Evolutionary conservation across 2,329 filamentous ascomycete species (phyloP), one percentile per base, ranked within the genome.

Genomic region (Ophiosphaerella narmari): DNA sequence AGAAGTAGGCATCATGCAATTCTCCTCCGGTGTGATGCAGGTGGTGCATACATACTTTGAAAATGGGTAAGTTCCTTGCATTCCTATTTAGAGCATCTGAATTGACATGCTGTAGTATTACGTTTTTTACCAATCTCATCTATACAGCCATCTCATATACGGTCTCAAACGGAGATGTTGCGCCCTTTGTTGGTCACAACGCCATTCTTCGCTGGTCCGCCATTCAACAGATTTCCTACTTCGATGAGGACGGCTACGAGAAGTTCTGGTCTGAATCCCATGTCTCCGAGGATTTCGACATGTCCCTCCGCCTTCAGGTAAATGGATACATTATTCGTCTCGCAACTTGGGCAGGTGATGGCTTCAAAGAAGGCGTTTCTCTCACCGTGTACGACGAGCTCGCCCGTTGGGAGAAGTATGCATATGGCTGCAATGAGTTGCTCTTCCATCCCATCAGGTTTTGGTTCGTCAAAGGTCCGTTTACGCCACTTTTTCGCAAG

Each of bases 201-300:
- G 88, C 88, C 1, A 83, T 91, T 52, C 77, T 91, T 13, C 81
- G 88, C 21, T 91, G 88, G 88, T 77, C 78, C 42, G 84, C 84
- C 6, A 75, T 86, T 31, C 84, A 86, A 58, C 76, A 82, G 43
- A 80, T 86, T 37, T 78, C 58, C 8, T 71, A 67, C 45, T 42
- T 78, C 3, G 83, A 66, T 46, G 45, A 52, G 7, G 45, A 52
- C 4, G 53, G 85, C 45, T 82, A 81, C 12, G 80, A 84, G 56
- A 81, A 86, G 60, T 90, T 84, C 74, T 91, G 88, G 88, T 89
- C 87, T 8, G 88, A 91, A 67, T 80, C 79, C 4, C 86, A 88
- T 61, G 88, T 91, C 0, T 90, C 87, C 0, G 88, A 91, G 55
- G 88, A 91, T 62, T 91, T 91, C 46, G 88, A 91, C 54, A 88